Percentiles rank a stretch among this genome's conserved stretches.
Conservation (phyloP, 345 rosid genomes). For the Fremontodendron californicum region DNA sequence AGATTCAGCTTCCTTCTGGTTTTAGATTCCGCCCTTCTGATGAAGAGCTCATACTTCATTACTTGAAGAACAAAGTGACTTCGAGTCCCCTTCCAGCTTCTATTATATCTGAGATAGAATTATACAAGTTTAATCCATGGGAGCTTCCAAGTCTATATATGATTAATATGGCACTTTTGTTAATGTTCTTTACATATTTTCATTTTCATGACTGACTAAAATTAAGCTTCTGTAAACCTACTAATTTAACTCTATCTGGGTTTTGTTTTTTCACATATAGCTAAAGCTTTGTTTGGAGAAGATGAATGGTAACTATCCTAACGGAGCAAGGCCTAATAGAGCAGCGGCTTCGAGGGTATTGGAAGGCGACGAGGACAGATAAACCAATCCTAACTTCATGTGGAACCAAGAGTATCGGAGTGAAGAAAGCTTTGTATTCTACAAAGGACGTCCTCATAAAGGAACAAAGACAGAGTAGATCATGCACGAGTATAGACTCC, state of each 20-base stretch:
- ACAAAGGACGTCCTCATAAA: conserved; percentile 38
- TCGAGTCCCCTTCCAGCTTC: conserved; percentile 44
- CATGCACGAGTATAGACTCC: conserved; percentile 45
- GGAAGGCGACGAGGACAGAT: conserved; percentile 80
- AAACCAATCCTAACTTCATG: conserved; percentile 46
- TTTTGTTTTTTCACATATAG: conserved; percentile 21
- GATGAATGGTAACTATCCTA: conserved; percentile 78
- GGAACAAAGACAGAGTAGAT: conserved; percentile 50
- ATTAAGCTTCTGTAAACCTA: no score
- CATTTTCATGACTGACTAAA: no score
- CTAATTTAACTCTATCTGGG: neutral
- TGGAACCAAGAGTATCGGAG: conserved; percentile 43
- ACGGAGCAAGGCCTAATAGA: conserved; percentile 68
- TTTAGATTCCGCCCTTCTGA: conserved; percentile 48
- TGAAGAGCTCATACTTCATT: conserved; percentile 46
- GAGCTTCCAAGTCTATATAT: conserved; percentile 53
- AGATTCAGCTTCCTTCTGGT: conserved; percentile 39
- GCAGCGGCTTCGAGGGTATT: conserved; percentile 66
- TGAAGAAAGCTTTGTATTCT: conserved; percentile 49
- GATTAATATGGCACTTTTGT: neutral
- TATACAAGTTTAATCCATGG: conserved; percentile 49
- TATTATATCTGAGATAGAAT: conserved; percentile 41
- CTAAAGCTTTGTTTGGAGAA: conserved; percentile 64
- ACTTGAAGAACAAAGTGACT: conserved; percentile 33
- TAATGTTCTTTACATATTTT: no score